A percentile compares a stretch with the other conserved stretches of the same genome.
Evolutionary conservation across 2,329 filamentous ascomycete species (phyloP).

Genomic region (Pezicula radicicola): DNA sequence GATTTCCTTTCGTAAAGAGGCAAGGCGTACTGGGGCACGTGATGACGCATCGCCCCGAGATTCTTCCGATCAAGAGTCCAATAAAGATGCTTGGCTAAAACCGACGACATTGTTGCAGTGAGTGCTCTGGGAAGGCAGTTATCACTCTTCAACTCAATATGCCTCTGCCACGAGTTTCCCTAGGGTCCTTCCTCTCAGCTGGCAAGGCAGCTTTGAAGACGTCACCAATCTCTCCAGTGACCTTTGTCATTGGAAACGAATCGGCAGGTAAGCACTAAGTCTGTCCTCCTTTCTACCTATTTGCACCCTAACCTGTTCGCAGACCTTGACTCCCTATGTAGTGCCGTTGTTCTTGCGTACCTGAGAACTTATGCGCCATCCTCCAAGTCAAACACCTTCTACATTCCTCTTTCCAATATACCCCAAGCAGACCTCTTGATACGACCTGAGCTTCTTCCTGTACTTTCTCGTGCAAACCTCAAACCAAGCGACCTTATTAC

Average conservation of each 20-base stretch:
- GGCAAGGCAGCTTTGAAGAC: conserved; percentile 45
- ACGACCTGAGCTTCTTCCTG: conserved; percentile 68
- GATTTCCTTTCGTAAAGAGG: too few species aligned
- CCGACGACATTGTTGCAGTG: too few species aligned
- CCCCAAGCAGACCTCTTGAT: conserved; percentile 63
- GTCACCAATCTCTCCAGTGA: conserved; percentile 46
- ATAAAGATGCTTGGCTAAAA: too few species aligned
- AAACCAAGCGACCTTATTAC: conserved; percentile 62
- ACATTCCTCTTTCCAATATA: conserved; percentile 74
- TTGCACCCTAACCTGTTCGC: not conserved
- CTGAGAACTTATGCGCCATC: conserved; percentile 56
- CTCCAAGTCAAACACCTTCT: conserved; percentile 40
- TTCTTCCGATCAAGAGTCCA: too few species aligned
- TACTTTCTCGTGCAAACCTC: conserved; percentile 60
- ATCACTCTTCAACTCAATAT: conserved; percentile 9
- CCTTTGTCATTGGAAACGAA: conserved; percentile 66
- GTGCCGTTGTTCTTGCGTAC: conserved; percentile 71
- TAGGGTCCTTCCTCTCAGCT: conserved; percentile 48
- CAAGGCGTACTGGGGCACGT: too few species aligned
- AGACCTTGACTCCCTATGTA: conserved; percentile 82
- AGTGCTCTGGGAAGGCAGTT: too few species aligned
- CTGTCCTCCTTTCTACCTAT: not conserved
- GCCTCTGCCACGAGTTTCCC: conserved; percentile 32
- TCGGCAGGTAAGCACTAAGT: conserved; percentile 50
- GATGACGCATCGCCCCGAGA: too few species aligned